Evolutionary conservation across 768 basidiomycete species (phyloP).

Genomic region (Pluteus cervinus): DNA sequence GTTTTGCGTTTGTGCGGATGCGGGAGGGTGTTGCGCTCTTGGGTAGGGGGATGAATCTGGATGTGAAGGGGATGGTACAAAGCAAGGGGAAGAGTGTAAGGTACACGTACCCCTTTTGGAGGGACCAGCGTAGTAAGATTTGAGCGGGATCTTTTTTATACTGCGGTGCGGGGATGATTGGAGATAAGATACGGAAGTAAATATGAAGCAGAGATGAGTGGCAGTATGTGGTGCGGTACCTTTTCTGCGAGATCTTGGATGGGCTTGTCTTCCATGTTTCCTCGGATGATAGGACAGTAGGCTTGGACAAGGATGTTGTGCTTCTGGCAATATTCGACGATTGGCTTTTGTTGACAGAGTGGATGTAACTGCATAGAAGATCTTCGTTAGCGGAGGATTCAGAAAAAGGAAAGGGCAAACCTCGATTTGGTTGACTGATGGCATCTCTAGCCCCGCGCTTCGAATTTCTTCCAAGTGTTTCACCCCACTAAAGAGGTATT

Average conservation of each 20-base stretch:
- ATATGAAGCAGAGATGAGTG: background rate
- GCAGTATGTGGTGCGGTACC: slow-evolving; percentile 29
- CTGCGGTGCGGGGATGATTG: slow-evolving; percentile 23
- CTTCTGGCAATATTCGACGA: slow-evolving; percentile 66
- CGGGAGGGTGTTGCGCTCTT: slow-evolving; percentile 70
- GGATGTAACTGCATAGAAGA: slow-evolving; percentile 56
- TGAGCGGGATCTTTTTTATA: slow-evolving; percentile 64
- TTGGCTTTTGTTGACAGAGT: slow-evolving; percentile 73
- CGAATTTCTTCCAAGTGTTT: slow-evolving; percentile 74
- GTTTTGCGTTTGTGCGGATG: slow-evolving; percentile 64
- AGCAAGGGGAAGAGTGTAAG: background rate
- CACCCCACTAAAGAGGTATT: slow-evolving; percentile 38
- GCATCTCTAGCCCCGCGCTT: slow-evolving; percentile 53
- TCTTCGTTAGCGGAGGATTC: background rate
- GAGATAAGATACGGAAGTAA: background rate
- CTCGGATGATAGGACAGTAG: slow-evolving; percentile 71
- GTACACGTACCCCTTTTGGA: slow-evolving; percentile 66
- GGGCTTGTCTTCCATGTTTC: slow-evolving; percentile 46
- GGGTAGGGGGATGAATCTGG: slow-evolving; percentile 75
- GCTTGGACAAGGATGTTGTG: slow-evolving; percentile 63
- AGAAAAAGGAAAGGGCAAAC: slow-evolving; percentile 23
- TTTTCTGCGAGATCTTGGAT: slow-evolving; percentile 53
- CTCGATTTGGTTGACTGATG: slow-evolving; percentile 81
- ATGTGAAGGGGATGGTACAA: background rate
- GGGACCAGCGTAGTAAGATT: slow-evolving; percentile 83